Percentiles rank a stretch among this genome's conserved stretches.
phyloP scores from a whole-genome alignment of 2,329 filamentous ascomycete species.

The Colletotrichum tropicicola region DNA sequence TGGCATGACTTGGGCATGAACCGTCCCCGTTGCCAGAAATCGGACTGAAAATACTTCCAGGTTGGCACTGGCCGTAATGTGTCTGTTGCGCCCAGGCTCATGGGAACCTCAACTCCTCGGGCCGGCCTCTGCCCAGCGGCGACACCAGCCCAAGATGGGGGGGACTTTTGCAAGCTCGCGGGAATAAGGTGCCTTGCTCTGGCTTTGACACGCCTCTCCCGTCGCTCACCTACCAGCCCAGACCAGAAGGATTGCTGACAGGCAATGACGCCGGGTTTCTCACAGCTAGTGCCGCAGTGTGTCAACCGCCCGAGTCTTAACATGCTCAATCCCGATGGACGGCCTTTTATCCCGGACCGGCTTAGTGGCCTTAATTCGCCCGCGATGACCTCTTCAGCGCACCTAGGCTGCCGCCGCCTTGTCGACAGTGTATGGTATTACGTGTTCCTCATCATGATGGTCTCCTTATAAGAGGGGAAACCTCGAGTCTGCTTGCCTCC shows the following conservation, averaged over 20 bases:
- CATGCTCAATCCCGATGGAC: background rate
- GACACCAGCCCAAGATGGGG: too few species aligned
- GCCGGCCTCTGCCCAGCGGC: too few species aligned
- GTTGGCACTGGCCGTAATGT: background rate
- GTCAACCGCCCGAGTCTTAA: background rate
- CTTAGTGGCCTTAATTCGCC: background rate
- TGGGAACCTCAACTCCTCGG: too few species aligned
- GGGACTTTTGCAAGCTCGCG: too few species aligned
- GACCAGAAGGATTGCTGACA: background rate
- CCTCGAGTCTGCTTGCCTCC: too few species aligned
- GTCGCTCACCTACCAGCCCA: background rate
- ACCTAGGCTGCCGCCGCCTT: background rate
- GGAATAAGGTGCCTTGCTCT: background rate
- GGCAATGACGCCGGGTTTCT: background rate
- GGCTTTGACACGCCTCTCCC: too few species aligned
- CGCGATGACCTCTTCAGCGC: background rate
- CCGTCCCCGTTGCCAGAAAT: background rate
- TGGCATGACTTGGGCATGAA: background rate
- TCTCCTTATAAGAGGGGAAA: too few species aligned
- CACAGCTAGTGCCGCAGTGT: background rate
- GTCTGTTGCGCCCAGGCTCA: too few species aligned
- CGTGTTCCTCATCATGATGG: too few species aligned
- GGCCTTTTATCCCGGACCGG: conserved; percentile 3
- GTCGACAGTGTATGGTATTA: too few species aligned
- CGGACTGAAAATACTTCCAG: background rate